A percentile compares a stretch with the other conserved stretches of the same genome.
Conservation (phyloP, 1,284 basidiomycete genomes). For the Rhodotorula sp. region DNA sequence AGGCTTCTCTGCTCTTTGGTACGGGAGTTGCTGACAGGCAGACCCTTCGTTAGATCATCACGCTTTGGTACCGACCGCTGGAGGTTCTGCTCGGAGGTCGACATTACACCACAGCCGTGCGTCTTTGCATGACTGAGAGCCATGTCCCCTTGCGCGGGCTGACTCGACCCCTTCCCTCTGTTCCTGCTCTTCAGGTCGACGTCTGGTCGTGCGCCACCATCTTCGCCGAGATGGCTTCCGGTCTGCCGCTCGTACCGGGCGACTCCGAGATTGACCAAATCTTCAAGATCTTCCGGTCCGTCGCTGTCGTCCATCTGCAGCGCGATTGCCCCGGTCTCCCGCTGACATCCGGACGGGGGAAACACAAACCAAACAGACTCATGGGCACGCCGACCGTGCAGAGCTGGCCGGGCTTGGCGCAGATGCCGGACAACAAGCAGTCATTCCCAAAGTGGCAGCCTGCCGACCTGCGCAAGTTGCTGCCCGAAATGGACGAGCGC, state of each 20-base stretch:
- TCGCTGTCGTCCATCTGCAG: background rate
- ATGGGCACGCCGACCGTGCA: constrained; percentile 90
- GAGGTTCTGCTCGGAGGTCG: constrained; percentile 93
- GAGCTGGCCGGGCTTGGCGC: constrained; percentile 83
- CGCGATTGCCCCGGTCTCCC: background rate
- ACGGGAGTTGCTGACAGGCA: too few relatives aligned
- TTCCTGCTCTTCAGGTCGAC: constrained; percentile 62
- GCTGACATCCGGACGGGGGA: background rate
- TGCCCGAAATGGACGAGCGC: constrained; percentile 66
- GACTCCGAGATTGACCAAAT: constrained; percentile 99
- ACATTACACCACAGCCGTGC: constrained; percentile 77
- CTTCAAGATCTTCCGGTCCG: constrained; percentile 94
- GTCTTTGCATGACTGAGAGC: background rate
- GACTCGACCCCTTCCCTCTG: too few relatives aligned
- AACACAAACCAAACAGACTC: constrained; percentile 59
- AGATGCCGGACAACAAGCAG: constrained; percentile 90
- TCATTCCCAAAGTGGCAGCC: constrained; percentile 89
- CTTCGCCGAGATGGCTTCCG: constrained; percentile 74
- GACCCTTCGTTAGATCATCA: constrained; percentile 72
- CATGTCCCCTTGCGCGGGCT: background rate
- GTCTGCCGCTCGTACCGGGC: constrained; percentile 81
- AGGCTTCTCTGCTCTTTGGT: background rate
- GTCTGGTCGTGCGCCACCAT: constrained; percentile 99
- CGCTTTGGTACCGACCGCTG: constrained; percentile 96
- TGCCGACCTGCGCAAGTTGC: constrained; percentile 62